phyloP scores from a whole-genome alignment of 1,284 basidiomycete species.

The Phlebopus sp. region DNA sequence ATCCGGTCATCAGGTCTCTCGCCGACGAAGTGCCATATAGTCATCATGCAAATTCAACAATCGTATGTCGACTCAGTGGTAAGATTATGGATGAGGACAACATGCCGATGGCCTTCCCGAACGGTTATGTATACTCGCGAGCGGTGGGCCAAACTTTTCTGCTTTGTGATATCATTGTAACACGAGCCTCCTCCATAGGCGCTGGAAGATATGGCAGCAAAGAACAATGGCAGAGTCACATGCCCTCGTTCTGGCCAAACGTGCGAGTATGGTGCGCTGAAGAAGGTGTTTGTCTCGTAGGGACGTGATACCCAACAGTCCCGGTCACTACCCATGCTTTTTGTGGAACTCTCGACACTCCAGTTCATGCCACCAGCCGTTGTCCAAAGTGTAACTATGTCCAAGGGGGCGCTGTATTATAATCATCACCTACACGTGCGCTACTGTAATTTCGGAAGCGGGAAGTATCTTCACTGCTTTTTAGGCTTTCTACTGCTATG shows the following conservation, averaged over 20 bases:
- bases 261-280: slow-evolving; percentile 64
- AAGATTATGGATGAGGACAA: slow-evolving; percentile 95
- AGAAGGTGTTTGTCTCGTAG: slow-evolving; percentile 87
- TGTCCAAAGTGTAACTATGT: background rate
- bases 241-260: slow-evolving; percentile 76
- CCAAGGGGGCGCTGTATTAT: background rate
- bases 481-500: slow-evolving; percentile 9
- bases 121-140: slow-evolving; percentile 90
- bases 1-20: slow-evolving; percentile 71
- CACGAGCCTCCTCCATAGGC: slow-evolving; percentile 49
- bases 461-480: slow-evolving; percentile 11
- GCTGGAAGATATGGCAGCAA: slow-evolving; percentile 78
- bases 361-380: background rate
- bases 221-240: slow-evolving; percentile 70
- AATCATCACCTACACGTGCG: slow-evolving; percentile 15
- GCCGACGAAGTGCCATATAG: slow-evolving; percentile 87
- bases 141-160: slow-evolving; percentile 54
- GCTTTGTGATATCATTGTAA: slow-evolving; percentile 8
- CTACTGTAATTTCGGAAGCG: slow-evolving; percentile 29
- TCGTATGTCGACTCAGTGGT: slow-evolving; percentile 89
- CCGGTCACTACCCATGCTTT: slow-evolving; percentile 1
- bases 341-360: background rate
- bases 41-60: slow-evolving; percentile 93
- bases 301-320: background rate
- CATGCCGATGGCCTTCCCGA: slow-evolving; percentile 88